Conservation (phyloP, 2,329 filamentous ascomycete genomes). For the Colletotrichum viniferum region DNA sequence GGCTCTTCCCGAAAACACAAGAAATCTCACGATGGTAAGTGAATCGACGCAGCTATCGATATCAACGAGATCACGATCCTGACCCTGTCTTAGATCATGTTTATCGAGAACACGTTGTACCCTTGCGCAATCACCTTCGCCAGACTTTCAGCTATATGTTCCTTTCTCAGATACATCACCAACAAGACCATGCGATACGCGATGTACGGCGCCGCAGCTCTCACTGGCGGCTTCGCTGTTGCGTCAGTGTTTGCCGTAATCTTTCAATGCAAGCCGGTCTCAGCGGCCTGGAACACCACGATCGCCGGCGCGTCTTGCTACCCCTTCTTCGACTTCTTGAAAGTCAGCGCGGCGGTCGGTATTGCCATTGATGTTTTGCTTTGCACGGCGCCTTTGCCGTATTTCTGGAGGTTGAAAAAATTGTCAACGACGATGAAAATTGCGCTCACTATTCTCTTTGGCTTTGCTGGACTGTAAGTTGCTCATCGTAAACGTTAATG, state of each 20-base stretch:
- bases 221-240: not conserved
- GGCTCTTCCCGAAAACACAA: not conserved
- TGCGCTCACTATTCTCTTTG: constrained; percentile 30
- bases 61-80: not conserved
- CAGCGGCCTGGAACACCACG: constrained; percentile 30
- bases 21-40: not conserved
- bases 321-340: constrained; percentile 29
- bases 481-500: not conserved
- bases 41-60: fast-evolving
- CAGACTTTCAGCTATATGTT: constrained; percentile 1
- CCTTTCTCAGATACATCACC: not conserved
- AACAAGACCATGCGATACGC: not conserved
- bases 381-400: constrained; percentile 31
- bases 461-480: constrained; percentile 32
- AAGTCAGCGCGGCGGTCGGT: constrained; percentile 31
- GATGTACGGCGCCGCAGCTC: not conserved
- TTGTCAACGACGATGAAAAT: constrained; percentile 29
- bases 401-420: constrained; percentile 29
- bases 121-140: constrained; percentile 8
- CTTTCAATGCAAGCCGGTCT: constrained; percentile 10
- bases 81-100: not conserved
- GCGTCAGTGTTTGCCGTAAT: constrained; percentile 1
- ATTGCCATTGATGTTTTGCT: constrained; percentile 32
- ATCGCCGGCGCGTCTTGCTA: constrained; percentile 26
- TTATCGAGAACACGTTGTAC: constrained; percentile 5